Evolutionary conservation across 805 yeast genomes (phyloP).

Genomic region (Saturnispora mendoncae): DNA sequence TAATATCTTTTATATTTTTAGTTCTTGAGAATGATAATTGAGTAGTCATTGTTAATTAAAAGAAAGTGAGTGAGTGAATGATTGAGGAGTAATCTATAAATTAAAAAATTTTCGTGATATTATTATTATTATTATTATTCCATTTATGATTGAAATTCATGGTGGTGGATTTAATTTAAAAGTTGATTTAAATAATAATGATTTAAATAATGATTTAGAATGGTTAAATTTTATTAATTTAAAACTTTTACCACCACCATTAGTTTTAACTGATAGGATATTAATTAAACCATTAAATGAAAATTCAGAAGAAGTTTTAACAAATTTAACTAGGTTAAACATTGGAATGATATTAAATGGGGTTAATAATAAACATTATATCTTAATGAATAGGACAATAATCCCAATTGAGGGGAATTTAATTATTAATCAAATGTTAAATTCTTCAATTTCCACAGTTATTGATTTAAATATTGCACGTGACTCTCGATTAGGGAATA

Average conservation of each 20-base stretch:
- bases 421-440: not conserved
- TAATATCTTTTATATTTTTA: slow-evolving; percentile 13
- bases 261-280: not conserved
- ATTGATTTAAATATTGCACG: not conserved
- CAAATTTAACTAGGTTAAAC: not conserved
- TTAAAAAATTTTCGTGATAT: no score
- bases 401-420: not conserved
- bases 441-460: slow-evolving; percentile 1
- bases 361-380: not conserved
- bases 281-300: not conserved
- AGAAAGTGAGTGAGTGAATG: not conserved
- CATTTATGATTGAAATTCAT: not conserved
- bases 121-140: no score
- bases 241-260: not conserved
- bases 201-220: not conserved
- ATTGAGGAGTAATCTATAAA: no score
- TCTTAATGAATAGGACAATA: not conserved
- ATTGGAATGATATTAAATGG: not conserved
- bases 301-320: not conserved
- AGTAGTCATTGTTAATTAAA: not conserved
- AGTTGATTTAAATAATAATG: not conserved
- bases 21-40: slow-evolving; percentile 16
- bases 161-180: not conserved
- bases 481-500: not conserved
- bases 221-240: not conserved